A percentile compares a stretch with the other conserved stretches of the same genome.
phyloP scores from a whole-genome alignment of 1,284 basidiomycete species.

The Ustilago shanxiensis region DNA sequence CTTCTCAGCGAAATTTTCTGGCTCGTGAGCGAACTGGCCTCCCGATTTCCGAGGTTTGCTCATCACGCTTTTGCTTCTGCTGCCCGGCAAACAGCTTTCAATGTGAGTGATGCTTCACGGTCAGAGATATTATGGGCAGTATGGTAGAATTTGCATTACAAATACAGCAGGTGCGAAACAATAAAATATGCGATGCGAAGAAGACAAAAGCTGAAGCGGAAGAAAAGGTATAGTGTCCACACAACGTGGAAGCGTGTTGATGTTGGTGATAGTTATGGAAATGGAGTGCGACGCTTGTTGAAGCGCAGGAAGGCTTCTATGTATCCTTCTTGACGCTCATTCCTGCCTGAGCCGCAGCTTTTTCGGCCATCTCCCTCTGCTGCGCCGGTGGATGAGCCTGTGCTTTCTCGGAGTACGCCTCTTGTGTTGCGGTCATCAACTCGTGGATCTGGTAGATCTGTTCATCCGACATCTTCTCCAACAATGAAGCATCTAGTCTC shows the following conservation, averaged over 20 bases:
- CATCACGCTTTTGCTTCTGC: neutral
- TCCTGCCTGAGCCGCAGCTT: conserved; percentile 45
- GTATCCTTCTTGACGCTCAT: conserved; percentile 45
- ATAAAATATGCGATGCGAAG: conserved; percentile 29
- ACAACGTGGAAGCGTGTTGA: neutral
- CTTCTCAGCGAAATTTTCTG: conserved; percentile 15
- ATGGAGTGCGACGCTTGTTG: neutral
- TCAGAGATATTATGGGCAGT: neutral
- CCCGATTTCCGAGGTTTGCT: conserved; percentile 28
- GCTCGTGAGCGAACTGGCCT: neutral
- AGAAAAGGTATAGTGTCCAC: conserved; percentile 8
- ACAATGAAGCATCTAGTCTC: conserved; percentile 52
- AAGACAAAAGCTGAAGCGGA: neutral
- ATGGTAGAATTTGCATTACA: conserved; percentile 13
- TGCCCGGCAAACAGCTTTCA: neutral
- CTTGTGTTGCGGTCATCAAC: conserved; percentile 61
- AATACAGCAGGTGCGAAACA: conserved; percentile 29
- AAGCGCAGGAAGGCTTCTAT: neutral
- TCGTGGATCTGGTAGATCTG: conserved; percentile 70
- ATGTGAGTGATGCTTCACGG: neutral
- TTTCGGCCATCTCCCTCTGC: conserved; percentile 41
- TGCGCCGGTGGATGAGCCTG: conserved; percentile 39
- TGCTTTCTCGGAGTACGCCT: conserved; percentile 59
- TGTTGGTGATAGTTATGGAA: too few species aligned
- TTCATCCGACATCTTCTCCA: conserved; percentile 68